Conservation (phyloP, 2,329 filamentous ascomycete species). For the Fusarium sp. region DNA sequence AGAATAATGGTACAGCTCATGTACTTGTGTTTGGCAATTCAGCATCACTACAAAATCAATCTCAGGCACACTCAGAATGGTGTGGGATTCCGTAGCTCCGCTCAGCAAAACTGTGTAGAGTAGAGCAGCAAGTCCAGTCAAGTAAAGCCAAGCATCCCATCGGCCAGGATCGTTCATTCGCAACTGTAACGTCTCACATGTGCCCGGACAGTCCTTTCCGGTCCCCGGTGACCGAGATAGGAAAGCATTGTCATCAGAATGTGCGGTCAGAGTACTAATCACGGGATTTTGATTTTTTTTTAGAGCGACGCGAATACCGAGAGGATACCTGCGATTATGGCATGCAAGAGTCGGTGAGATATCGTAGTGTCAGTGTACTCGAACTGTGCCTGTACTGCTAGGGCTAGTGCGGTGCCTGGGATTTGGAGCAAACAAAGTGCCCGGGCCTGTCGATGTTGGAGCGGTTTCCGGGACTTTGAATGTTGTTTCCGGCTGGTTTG, state of each 20-base stretch:
- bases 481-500: constrained; percentile 38
- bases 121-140: not conserved
- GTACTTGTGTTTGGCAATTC: constrained; percentile 17
- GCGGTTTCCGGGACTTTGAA: constrained; percentile 32
- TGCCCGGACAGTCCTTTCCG: constrained; percentile 33
- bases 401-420: constrained; percentile 24
- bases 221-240: constrained; percentile 25
- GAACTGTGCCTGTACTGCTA: not conserved
- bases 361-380: constrained; percentile 31
- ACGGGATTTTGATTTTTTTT: constrained; percentile 17
- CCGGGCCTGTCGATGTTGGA: constrained; percentile 20
- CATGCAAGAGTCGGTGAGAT: constrained; percentile 20
- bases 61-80: constrained; percentile 7
- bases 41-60: constrained; percentile 19
- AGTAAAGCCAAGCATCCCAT: constrained; percentile 4
- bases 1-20: not conserved
- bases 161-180: constrained; percentile 20
- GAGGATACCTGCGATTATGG: constrained; percentile 24
- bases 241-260: constrained; percentile 28
- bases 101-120: not conserved
- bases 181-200: constrained; percentile 27
- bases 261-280: constrained; percentile 43
- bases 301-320: constrained; percentile 28
- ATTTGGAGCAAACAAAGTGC: constrained; percentile 10
- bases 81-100: constrained; percentile 23